Evolutionary conservation across 768 basidiomycete species (phyloP), one percentile per base, ranked within the genome.

Genomic region (Pleurotus tuoliensis): DNA sequence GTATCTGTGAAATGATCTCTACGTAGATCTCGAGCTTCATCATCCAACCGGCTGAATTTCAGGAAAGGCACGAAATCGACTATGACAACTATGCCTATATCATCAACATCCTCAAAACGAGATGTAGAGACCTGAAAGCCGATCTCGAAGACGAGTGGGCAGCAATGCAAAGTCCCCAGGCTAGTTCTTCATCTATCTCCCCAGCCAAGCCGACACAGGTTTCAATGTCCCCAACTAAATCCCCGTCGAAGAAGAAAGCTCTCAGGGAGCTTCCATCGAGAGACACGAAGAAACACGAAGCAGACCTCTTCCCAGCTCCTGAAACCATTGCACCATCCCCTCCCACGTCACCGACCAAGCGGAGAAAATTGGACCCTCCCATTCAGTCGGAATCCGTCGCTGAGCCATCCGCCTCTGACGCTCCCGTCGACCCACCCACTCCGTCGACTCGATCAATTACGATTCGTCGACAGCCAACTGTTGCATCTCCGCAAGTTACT

Each of bases 271-370:
- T 73, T 3, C 75, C 74, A 0, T 68, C 73, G 8, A 69, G 67
- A 50, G 70, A 75, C 55, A 66, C 77, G 3, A 71, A 70, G 58
- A 81, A 79, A 63, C 75, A 72, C 7, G 61, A 61, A 16, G 45
- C 57, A 4, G 60, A 6, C 7, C 59, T 66, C n/a, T 46, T 39
- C 25, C 51, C 58, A 9, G 55, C 56, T 56, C 56, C 74, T 63
- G 44, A 72, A 52, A 13, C 67, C 18, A 40, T 68, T 24, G 50
- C 30, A 15, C 24, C 69, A 57, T 55, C 74, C 54, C 16, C 60
- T 15, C 75, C 76, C 4, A 67, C 70, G 50, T 74, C 80, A 4
- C 80, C 79, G 0, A 72, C 69, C 34, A 80, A 80, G 59, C 76
- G 67, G 61, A 69, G 69, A 38, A 76, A 69, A 53, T 47, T 68